phyloP scores from a whole-genome alignment of 108 stramenopile genomes.

The Chaetoceros muelleri region DNA sequence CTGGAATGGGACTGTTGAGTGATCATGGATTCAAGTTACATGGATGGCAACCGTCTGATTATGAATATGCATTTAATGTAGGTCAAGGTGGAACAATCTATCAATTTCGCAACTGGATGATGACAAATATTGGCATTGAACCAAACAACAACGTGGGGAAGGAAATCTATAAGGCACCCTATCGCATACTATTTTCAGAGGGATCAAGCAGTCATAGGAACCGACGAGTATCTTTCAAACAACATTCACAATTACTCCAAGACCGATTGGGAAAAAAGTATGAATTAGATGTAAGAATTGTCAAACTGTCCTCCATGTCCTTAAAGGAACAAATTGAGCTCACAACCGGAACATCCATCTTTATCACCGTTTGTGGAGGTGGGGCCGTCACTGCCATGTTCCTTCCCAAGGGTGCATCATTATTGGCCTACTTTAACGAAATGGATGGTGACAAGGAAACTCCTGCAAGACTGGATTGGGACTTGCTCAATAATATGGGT shows the following conservation, averaged over 20 bases:
- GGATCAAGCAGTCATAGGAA: conserved; percentile 19
- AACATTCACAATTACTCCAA: neutral
- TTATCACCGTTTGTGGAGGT: conserved; percentile 39
- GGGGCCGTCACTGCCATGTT: conserved; percentile 47
- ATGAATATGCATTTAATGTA: conserved; percentile 30
- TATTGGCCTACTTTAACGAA: conserved; percentile 26
- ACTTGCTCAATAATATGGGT: conserved; percentile 28
- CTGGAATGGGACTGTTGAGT: conserved; percentile 36
- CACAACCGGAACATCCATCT: conserved; percentile 21
- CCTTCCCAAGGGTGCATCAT: conserved; percentile 30
- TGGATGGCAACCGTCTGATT: conserved; percentile 32
- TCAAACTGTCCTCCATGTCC: conserved; percentile 8
- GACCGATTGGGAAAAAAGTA: neutral
- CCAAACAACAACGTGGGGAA: neutral
- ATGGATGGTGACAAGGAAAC: conserved; percentile 12
- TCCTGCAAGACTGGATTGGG: conserved; percentile 51
- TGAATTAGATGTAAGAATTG: neutral
- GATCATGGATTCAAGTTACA: conserved; percentile 49
- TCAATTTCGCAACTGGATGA: conserved; percentile 44
- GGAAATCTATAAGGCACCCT: conserved; percentile 6
- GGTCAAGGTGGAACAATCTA: conserved; percentile 40
- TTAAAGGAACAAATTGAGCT: conserved; percentile 27
- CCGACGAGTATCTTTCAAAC: conserved; percentile 13
- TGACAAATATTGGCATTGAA: conserved; percentile 24
- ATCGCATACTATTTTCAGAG: conserved; percentile 36